Evolutionary conservation across 768 basidiomycete genomes (phyloP).

Genomic region (Rhodosporidiobolus sp.): DNA sequence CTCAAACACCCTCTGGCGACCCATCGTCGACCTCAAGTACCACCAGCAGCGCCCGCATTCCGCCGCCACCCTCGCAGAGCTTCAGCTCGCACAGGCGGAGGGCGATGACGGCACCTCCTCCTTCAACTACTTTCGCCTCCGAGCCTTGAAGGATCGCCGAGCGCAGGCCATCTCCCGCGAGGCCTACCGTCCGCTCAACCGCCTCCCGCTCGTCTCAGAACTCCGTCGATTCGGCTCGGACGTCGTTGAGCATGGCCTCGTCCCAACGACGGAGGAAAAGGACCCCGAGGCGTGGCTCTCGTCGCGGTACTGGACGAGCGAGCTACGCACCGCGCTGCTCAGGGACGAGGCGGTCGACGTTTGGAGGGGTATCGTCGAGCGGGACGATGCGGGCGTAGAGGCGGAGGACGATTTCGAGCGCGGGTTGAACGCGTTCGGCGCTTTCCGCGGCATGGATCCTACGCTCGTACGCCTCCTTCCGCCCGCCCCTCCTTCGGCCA

Average conservation of each 20-base stretch:
- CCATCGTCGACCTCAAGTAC: not conserved
- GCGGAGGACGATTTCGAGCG: conserved; percentile 23
- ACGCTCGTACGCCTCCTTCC: not conserved
- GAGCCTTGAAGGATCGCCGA: not conserved
- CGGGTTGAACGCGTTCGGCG: conserved; percentile 23
- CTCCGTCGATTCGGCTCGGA: conserved; percentile 16
- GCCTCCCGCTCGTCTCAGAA: conserved; percentile 1
- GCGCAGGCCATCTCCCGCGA: conserved; percentile 2
- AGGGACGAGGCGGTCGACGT: conserved; percentile 17
- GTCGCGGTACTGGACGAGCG: conserved; percentile 9
- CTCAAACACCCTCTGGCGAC: conserved; percentile 4
- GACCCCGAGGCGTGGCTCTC: conserved; percentile 11
- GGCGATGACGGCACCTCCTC: not conserved
- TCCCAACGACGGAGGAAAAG: not conserved
- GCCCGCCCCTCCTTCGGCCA: too few relatives aligned
- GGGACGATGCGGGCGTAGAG: conserved; percentile 2
- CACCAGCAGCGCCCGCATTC: not conserved
- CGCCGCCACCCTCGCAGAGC: not conserved
- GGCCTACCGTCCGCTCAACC: not conserved
- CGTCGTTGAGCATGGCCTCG: not conserved
- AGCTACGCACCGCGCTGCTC: conserved; percentile 1
- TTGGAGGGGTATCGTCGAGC: conserved; percentile 16
- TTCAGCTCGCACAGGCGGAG: not conserved
- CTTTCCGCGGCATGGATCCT: conserved; percentile 26
- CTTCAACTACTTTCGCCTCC: not conserved